Conservation (phyloP, 1,139 yeast species). For the Arxiozyma heterogenica region DNA sequence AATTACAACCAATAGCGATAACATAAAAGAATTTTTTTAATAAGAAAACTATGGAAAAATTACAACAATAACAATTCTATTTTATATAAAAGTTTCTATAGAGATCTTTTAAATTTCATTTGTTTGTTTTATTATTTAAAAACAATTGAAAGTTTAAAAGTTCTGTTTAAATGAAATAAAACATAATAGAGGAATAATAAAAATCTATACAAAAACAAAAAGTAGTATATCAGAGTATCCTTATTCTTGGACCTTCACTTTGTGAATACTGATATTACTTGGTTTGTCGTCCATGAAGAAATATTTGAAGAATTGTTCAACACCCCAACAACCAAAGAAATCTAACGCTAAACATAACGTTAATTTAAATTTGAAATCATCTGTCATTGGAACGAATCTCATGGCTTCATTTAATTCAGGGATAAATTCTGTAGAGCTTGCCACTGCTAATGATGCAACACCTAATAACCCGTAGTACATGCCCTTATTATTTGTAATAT, state of each 20-base stretch:
- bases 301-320: conserved; percentile 70
- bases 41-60: neutral
- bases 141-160: neutral
- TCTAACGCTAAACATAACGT: conserved; percentile 68
- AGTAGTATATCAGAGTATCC: neutral
- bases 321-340: conserved; percentile 66
- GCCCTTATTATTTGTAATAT: conserved; percentile 82
- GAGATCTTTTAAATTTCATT: neutral
- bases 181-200: neutral
- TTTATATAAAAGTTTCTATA: neutral
- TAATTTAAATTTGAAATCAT: conserved; percentile 66
- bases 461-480: conserved; percentile 95
- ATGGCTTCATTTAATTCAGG: conserved; percentile 91
- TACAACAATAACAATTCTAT: neutral
- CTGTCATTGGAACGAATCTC: conserved; percentile 81
- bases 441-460: conserved; percentile 77
- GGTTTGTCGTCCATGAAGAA: conserved; percentile 87
- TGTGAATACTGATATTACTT: conserved; percentile 67
- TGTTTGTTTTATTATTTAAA: neutral
- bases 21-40: too few species aligned
- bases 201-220: neutral
- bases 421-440: conserved; percentile 89
- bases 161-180: neutral
- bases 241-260: conserved; percentile 10
- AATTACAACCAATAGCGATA: neutral